A percentile compares a stretch with the other conserved stretches of the same genome.
Conservation (phyloP, 129 eudicot genomes). For the Escallonia herrerae region DNA sequence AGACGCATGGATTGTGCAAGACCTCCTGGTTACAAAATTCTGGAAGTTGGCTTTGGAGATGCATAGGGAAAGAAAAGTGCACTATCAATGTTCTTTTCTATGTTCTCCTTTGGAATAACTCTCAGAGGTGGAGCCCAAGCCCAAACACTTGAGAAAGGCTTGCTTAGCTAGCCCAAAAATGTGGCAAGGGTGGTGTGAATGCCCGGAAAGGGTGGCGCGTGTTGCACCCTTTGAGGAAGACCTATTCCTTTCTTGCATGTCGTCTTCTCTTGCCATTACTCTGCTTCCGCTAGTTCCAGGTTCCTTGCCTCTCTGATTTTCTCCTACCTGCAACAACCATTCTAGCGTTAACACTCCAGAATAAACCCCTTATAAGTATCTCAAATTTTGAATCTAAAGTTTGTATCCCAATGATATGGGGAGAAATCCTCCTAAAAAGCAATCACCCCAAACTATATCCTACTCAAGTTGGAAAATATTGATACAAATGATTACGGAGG, state of each 20-base stretch:
- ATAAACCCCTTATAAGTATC: background rate
- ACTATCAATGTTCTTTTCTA: slow-evolving; percentile 29
- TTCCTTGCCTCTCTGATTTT: slow-evolving; percentile 21
- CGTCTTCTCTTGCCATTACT: slow-evolving; percentile 23
- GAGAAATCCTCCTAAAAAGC: background rate
- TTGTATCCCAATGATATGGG: background rate
- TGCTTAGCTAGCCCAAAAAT: slow-evolving; percentile 54
- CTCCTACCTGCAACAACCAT: slow-evolving; percentile 28
- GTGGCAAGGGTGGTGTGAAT: slow-evolving; percentile 50
- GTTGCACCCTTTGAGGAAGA: slow-evolving; percentile 18
- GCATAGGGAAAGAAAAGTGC: background rate
- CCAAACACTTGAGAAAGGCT: slow-evolving; percentile 71
- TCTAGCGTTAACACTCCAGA: background rate
- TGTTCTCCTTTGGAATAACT: slow-evolving; percentile 15
- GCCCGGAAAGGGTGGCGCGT: slow-evolving; percentile 13
- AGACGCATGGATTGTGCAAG: too few species aligned
- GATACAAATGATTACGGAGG: background rate
- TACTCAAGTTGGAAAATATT: background rate
- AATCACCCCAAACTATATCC: too few species aligned
- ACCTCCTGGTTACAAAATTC: too few species aligned
- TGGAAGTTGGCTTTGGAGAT: too few species aligned
- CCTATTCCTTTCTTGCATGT: slow-evolving; percentile 19
- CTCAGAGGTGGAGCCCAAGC: slow-evolving; percentile 41
- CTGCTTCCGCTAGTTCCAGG: slow-evolving; percentile 24
- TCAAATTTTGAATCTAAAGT: background rate